Conservation (phyloP, 768 basidiomycete genomes). For the Amylocystis lapponica region DNA sequence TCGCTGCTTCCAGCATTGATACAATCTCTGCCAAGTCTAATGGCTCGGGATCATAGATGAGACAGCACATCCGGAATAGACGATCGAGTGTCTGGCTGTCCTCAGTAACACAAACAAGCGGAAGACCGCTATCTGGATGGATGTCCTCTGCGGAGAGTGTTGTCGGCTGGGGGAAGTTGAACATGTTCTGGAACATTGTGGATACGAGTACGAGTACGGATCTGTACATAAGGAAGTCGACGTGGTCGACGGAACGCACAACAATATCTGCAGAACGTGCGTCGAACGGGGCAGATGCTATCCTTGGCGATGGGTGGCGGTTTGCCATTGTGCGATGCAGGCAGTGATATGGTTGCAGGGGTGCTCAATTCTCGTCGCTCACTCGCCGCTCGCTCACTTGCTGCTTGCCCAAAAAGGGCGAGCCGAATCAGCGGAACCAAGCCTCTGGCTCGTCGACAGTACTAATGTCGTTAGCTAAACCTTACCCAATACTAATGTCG, state of each 20-base stretch:
- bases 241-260: conserved; percentile 7
- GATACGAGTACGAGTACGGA: conserved; percentile 7
- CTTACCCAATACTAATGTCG: too few species aligned
- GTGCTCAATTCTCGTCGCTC: too few species aligned
- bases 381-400: too few species aligned
- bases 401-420: too few species aligned
- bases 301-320: too few species aligned
- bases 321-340: too few species aligned
- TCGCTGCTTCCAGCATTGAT: conserved; percentile 11
- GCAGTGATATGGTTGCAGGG: too few species aligned
- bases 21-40: neutral
- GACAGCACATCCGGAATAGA: conserved; percentile 18
- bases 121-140: neutral
- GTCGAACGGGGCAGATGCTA: conserved; percentile 6
- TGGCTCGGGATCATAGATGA: conserved; percentile 1
- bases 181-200: conserved; percentile 8
- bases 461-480: too few species aligned
- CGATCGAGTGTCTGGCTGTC: conserved; percentile 11
- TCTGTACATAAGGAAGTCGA: conserved; percentile 11
- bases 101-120: conserved; percentile 14
- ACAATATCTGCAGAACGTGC: conserved; percentile 7
- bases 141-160: neutral
- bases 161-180: conserved; percentile 6
- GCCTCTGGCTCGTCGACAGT: too few species aligned
- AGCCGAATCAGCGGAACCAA: too few species aligned